These are phyloP conservation scores for Lanmaoa pseudosensibilis DNA, from an alignment of 768 basidiomycete genomes.

Conservation along the genomic window DNA sequence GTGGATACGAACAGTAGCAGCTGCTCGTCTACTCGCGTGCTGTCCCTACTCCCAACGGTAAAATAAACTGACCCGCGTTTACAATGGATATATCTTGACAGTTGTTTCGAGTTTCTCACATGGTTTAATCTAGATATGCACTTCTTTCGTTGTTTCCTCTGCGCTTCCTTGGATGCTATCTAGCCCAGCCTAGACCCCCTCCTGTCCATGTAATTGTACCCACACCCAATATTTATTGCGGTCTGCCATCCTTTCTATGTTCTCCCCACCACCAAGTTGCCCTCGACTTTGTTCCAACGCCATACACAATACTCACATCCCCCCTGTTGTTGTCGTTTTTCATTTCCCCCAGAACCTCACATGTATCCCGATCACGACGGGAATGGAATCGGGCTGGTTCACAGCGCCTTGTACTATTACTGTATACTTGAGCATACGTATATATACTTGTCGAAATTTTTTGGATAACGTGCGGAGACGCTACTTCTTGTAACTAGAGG, in stretches of 20 bases:
- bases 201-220: slow-evolving; percentile 28
- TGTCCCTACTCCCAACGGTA: slow-evolving; percentile 2
- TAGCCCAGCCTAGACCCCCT: slow-evolving; percentile 33
- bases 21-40: slow-evolving; percentile 1
- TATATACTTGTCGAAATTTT: slow-evolving; percentile 13
- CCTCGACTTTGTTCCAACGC: not conserved
- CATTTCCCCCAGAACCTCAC: not conserved
- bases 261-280: not conserved
- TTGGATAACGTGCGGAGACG: not conserved
- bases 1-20: slow-evolving; percentile 43
- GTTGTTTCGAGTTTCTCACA: slow-evolving; percentile 2
- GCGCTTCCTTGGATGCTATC: slow-evolving; percentile 25
- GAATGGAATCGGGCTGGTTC: slow-evolving; percentile 10
- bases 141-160: not conserved
- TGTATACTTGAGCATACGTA: slow-evolving; percentile 21
- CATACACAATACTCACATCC: not conserved
- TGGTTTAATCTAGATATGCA: slow-evolving; percentile 35
- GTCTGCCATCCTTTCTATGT: not conserved
- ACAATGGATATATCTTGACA: slow-evolving; percentile 29
- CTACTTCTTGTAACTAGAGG: not conserved
- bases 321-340: not conserved
- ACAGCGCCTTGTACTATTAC: slow-evolving; percentile 28
- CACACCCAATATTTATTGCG: slow-evolving; percentile 22
- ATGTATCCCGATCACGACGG: not conserved
- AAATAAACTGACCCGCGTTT: slow-evolving; percentile 16